Conservation (phyloP, 345 rosid species). For the Lepidium sativum region DNA sequence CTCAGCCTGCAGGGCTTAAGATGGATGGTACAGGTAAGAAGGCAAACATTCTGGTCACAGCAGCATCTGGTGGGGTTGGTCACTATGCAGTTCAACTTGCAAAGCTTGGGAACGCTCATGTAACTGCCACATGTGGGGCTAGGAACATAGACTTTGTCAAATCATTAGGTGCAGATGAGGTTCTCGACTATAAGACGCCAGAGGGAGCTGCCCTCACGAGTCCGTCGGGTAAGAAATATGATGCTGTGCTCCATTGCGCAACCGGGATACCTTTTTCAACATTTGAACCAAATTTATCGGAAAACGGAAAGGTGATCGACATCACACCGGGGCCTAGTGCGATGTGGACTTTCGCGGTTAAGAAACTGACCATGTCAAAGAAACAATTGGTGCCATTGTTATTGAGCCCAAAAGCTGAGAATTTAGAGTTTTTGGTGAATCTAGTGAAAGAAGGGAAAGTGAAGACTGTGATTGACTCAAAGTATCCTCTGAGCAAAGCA, state of each 20-base stretch:
- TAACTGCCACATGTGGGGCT: conserved; percentile 80
- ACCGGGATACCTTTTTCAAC: conserved; percentile 49
- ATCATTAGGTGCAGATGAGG: conserved; percentile 77
- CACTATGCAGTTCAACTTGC: conserved; percentile 75
- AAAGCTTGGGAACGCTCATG: conserved; percentile 62
- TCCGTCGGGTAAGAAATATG: conserved; percentile 66
- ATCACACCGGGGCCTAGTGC: conserved; percentile 40
- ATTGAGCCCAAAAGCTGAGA: conserved; percentile 34
- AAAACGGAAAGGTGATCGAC: conserved; percentile 56
- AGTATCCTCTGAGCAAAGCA: conserved; percentile 44
- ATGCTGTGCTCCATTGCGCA: conserved; percentile 66
- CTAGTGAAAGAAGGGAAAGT: conserved; percentile 56
- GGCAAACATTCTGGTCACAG: conserved; percentile 56
- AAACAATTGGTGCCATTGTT: conserved; percentile 57
- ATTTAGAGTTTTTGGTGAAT: conserved; percentile 39
- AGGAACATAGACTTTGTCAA: conserved; percentile 59
- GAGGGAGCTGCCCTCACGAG: conserved; percentile 66
- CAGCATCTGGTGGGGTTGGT: conserved; percentile 85
- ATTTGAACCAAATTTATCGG: conserved; percentile 57
- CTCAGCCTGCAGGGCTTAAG: conserved; percentile 48
- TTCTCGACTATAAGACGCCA: conserved; percentile 72
- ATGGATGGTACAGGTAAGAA: conserved; percentile 50
- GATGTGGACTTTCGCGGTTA: conserved; percentile 35
- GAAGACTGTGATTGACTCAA: conserved; percentile 56
- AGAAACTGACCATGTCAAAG: conserved; percentile 54